These are phyloP conservation scores for Cytospora paraplurivora DNA, from an alignment of 2,329 filamentous ascomycete species.

Conservation along the genomic window DNA sequence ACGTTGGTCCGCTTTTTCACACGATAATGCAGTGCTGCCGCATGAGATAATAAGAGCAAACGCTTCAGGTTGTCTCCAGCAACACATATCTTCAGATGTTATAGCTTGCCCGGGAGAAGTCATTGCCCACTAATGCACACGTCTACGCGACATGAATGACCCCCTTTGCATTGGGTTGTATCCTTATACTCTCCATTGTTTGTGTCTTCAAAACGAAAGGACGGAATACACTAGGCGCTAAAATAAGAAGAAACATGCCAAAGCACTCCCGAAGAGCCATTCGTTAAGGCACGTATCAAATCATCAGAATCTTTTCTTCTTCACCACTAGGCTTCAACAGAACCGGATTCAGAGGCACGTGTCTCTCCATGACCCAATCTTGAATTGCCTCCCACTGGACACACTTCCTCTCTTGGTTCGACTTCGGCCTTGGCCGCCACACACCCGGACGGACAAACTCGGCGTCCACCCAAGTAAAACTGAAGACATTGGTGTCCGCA, in stretches of 20 bases:
- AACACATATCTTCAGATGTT: too few species aligned
- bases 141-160: too few species aligned
- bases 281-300: neutral
- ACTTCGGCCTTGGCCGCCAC: conserved; percentile 4
- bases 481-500: too few species aligned
- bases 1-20: too few species aligned
- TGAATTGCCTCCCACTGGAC: conserved; percentile 7
- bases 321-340: conserved; percentile 6
- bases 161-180: too few species aligned
- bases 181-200: neutral
- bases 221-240: conserved; percentile 1
- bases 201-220: neutral
- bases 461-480: too few species aligned
- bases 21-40: too few species aligned
- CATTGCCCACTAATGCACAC: too few species aligned
- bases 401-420: conserved; percentile 11
- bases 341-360: conserved; percentile 5
- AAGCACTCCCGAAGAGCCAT: conserved; percentile 1
- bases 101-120: too few species aligned
- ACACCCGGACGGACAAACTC: conserved; percentile 6
- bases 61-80: too few species aligned
- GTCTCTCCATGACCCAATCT: conserved; percentile 9
- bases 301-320: conserved; percentile 8
- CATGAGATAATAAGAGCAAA: too few species aligned
- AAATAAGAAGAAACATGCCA: conserved; percentile 9